These are phyloP conservation scores for Penicillium fuscoglaucum DNA, from an alignment of 2,329 filamentous ascomycete genomes.

Conservation along the genomic window DNA sequence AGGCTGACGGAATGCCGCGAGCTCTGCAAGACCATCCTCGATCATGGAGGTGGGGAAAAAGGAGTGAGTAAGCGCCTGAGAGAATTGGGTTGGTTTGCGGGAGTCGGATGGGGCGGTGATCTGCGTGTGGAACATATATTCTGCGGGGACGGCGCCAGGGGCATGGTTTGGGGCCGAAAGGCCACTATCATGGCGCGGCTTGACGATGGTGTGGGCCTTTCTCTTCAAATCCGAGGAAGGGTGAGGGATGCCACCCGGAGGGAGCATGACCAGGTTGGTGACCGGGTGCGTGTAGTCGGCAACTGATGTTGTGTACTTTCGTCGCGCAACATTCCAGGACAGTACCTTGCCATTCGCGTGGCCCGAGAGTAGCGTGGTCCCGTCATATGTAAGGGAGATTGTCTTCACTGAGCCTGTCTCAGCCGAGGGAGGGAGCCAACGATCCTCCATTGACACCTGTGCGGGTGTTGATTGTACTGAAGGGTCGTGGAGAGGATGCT, in stretches of 20 bases:
- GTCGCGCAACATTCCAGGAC: conserved; percentile 75
- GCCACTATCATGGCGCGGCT: conserved; percentile 60
- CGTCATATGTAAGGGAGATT: conserved; percentile 76
- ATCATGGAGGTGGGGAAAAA: conserved; percentile 42
- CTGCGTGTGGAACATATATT: conserved; percentile 46
- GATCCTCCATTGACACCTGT: conserved; percentile 43
- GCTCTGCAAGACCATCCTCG: conserved; percentile 44
- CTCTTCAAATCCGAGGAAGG: conserved; percentile 45
- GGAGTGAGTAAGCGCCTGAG: conserved; percentile 40
- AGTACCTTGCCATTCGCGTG: conserved; percentile 77
- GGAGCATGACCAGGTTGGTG: conserved; percentile 75
- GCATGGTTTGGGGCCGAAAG: conserved; percentile 38
- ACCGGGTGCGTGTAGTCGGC: conserved; percentile 76
- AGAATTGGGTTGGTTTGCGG: conserved; percentile 31
- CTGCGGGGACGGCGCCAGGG: conserved; percentile 42
- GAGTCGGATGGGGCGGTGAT: conserved; percentile 27
- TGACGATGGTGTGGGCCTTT: conserved; percentile 65
- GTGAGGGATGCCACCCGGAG: conserved; percentile 55
- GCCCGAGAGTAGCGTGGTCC: conserved; percentile 75
- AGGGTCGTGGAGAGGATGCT: conserved; percentile 39
- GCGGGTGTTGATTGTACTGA: conserved; percentile 43
- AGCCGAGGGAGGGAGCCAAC: conserved; percentile 55
- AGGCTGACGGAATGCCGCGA: conserved; percentile 33
- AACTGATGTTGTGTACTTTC: conserved; percentile 66
- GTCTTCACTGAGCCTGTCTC: conserved; percentile 68